Evolutionary conservation across 2,329 filamentous ascomycete genomes (phyloP).

Genomic region (Sclerotinia spermophila): DNA sequence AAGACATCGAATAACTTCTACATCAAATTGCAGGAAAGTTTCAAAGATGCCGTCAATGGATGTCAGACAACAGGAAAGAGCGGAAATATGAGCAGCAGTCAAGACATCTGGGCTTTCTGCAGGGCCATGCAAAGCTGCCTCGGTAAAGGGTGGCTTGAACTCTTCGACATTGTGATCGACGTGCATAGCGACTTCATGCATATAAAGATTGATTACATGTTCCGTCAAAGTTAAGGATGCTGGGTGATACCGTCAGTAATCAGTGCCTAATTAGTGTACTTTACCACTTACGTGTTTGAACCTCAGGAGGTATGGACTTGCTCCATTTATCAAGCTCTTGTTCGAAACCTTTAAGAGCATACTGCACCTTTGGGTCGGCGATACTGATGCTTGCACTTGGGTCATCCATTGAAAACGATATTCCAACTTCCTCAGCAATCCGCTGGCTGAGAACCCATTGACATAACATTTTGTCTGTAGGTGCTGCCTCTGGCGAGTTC

Average conservation of each 20-base stretch:
- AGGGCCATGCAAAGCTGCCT: slow-evolving; percentile 30
- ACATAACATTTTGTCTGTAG: slow-evolving; percentile 42
- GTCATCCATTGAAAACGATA: slow-evolving; percentile 51
- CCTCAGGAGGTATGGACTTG: slow-evolving; percentile 41
- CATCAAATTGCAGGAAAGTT: slow-evolving; percentile 47
- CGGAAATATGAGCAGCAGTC: slow-evolving; percentile 45
- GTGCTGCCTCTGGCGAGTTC: slow-evolving; percentile 40
- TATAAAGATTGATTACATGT: slow-evolving; percentile 51
- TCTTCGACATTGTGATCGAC: slow-evolving; percentile 53
- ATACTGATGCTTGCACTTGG: slow-evolving; percentile 45
- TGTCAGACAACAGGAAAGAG: slow-evolving; percentile 50
- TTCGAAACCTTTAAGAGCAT: slow-evolving; percentile 52
- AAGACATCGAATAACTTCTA: slow-evolving; percentile 47
- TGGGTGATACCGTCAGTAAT: slow-evolving; percentile 30
- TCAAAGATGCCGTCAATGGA: slow-evolving; percentile 54
- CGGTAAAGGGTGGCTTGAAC: slow-evolving; percentile 41
- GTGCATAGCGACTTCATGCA: slow-evolving; percentile 58
- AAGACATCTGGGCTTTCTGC: slow-evolving; percentile 26
- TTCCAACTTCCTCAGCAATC: slow-evolving; percentile 54
- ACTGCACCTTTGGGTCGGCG: slow-evolving; percentile 52
- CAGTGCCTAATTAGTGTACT: background rate
- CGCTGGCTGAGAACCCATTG: slow-evolving; percentile 44
- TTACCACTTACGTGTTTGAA: slow-evolving; percentile 33
- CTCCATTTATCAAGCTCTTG: slow-evolving; percentile 49
- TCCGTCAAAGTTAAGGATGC: slow-evolving; percentile 50